phyloP scores from a whole-genome alignment of 805 yeast species.

The Candida pseudofarinosa region DNA sequence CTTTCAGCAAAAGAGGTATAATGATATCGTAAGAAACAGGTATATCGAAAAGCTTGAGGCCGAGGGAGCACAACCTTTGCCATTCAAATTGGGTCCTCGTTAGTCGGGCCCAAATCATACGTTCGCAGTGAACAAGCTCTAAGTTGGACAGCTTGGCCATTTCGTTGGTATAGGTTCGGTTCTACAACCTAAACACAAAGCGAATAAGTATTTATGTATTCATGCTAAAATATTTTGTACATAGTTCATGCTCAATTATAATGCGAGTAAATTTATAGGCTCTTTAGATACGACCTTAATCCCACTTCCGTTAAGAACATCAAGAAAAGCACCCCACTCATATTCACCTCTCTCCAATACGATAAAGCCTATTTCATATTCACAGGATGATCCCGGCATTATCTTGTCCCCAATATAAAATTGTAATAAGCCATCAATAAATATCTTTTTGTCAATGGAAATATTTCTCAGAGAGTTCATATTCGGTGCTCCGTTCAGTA shows the following conservation, averaged over 20 bases:
- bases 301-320: conserved; percentile 15
- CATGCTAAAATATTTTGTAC: background rate
- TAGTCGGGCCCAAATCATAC: too few relatives aligned
- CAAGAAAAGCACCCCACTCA: conserved; percentile 62
- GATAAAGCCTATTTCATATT: conserved; percentile 51
- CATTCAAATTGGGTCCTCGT: conserved; percentile 24
- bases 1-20: conserved; percentile 85
- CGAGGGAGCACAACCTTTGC: conserved; percentile 50
- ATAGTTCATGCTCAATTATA: conserved; percentile 7
- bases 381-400: conserved; percentile 41
- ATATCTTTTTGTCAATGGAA: conserved; percentile 49
- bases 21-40: conserved; percentile 64
- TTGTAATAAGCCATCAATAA: conserved; percentile 74
- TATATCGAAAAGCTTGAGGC: conserved; percentile 68
- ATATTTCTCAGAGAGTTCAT: conserved; percentile 21
- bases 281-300: conserved; percentile 23
- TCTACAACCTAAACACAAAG: too few relatives aligned
- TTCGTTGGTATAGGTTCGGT: too few relatives aligned
- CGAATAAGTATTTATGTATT: too few relatives aligned
- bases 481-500: conserved; percentile 10
- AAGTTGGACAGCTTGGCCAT: too few relatives aligned
- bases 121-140: too few relatives aligned
- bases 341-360: conserved; percentile 75
- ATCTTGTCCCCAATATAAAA: conserved; percentile 38
- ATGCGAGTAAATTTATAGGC: conserved; percentile 28